Percentiles rank a stretch among this genome's conserved stretches.
Conservation (phyloP, 1,284 basidiomycete genomes). For the Cutaneotrichosporon cavernicola region DNA sequence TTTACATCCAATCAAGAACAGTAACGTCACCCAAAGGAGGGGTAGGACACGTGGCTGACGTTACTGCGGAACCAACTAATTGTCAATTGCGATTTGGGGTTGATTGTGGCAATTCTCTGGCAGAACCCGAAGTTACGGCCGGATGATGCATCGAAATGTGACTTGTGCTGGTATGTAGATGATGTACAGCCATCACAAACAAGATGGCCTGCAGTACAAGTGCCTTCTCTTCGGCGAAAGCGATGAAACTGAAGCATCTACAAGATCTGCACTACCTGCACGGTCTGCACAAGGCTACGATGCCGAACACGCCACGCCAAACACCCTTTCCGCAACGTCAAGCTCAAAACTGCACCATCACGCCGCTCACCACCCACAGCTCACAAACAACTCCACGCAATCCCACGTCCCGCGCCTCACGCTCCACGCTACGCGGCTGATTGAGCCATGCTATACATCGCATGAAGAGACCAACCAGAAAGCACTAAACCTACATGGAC, state of each 20-base stretch:
- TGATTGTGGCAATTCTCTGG: no score
- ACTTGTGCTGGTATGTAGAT: no score
- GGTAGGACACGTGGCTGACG: not conserved
- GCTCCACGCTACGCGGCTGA: not conserved
- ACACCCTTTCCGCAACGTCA: not conserved
- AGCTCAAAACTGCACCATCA: not conserved
- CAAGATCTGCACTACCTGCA: no score
- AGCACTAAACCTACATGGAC: conserved; percentile 13
- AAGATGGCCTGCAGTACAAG: no score
- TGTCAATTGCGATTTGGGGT: not conserved
- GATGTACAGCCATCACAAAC: no score
- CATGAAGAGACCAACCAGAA: conserved; percentile 18
- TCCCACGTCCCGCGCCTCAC: no score
- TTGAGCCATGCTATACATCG: conserved; percentile 19
- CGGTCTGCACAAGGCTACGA: no score
- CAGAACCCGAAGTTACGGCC: no score
- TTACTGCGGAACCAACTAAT: not conserved
- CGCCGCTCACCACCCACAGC: not conserved
- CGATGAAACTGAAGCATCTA: no score
- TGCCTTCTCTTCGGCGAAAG: no score
- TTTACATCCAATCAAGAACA: conserved; percentile 1
- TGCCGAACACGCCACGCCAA: no score
- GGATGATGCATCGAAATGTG: no score
- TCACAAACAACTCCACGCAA: not conserved
- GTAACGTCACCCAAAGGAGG: not conserved